A percentile compares a stretch with the other conserved stretches of the same genome.
phyloP scores from a whole-genome alignment of 2,329 filamentous ascomycete species.

The Aaosphaeria arxii region DNA sequence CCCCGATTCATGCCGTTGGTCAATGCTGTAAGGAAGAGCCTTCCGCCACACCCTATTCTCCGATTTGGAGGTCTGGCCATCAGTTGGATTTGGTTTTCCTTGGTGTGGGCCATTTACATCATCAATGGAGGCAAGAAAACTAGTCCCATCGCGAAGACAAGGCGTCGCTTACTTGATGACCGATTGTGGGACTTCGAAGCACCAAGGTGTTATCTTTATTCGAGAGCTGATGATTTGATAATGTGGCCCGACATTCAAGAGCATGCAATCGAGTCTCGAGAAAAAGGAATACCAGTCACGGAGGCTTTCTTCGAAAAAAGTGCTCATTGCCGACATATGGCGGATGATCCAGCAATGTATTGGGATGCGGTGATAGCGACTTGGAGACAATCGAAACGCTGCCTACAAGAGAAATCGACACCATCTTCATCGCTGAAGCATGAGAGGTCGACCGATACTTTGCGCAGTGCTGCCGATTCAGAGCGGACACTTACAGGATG shows the following conservation, averaged over 20 bases:
- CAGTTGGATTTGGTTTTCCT: conserved; percentile 10
- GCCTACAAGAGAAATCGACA: no score
- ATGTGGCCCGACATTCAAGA: conserved; percentile 52
- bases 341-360: conserved; percentile 53
- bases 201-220: conserved; percentile 55
- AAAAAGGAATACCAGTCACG: conserved; percentile 46
- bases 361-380: conserved; percentile 42
- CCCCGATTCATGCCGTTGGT: conserved; percentile 20
- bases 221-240: conserved; percentile 56
- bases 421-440: no score
- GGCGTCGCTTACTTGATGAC: conserved; percentile 12
- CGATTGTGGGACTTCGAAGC: conserved; percentile 20
- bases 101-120: conserved; percentile 15
- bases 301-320: conserved; percentile 54
- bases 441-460: no score
- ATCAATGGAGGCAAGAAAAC: conserved; percentile 16
- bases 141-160: conserved; percentile 16
- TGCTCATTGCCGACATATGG: conserved; percentile 60
- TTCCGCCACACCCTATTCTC: conserved; percentile 17
- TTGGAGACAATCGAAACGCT: conserved; percentile 7
- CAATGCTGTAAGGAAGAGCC: conserved; percentile 17
- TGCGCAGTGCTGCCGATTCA: no score
- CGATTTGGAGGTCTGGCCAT: conserved; percentile 11
- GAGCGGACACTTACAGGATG: no score
- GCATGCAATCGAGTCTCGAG: conserved; percentile 46